phyloP scores from a whole-genome alignment of 2,329 filamentous ascomycete species.

The Colletotrichum simmondsii region DNA sequence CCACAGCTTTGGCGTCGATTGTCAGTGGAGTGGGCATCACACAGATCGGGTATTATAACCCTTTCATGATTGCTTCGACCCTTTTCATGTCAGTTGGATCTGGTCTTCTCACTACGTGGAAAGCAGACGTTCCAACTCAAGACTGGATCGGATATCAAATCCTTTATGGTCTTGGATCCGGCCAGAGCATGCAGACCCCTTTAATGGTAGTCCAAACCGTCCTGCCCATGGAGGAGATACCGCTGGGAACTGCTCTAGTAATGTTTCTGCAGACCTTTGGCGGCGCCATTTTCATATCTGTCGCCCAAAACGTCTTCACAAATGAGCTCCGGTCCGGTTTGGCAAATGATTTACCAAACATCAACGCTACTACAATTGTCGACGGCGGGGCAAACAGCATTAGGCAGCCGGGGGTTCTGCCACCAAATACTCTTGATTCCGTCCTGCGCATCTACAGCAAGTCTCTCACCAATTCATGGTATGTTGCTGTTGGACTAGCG shows the following conservation, averaged over 20 bases:
- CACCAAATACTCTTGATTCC: not conserved
- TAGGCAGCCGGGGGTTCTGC: not conserved
- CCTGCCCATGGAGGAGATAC: conserved; percentile 24
- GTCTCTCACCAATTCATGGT: conserved; percentile 16
- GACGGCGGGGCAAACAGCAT: conserved; percentile 17
- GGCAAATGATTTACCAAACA: not conserved
- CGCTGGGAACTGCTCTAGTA: conserved; percentile 24
- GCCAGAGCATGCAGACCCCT: conserved; percentile 39
- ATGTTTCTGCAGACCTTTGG: conserved; percentile 30
- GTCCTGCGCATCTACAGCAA: conserved; percentile 7
- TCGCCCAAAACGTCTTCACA: conserved; percentile 22
- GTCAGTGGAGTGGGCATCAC: conserved; percentile 41
- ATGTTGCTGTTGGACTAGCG: conserved; percentile 3
- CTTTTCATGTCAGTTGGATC: conserved; percentile 42
- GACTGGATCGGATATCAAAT: conserved; percentile 40
- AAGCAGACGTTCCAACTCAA: not conserved
- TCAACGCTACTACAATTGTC: conserved; percentile 15
- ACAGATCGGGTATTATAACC: conserved; percentile 48
- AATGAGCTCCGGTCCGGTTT: conserved; percentile 7
- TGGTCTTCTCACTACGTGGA: conserved; percentile 15
- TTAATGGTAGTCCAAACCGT: conserved; percentile 40
- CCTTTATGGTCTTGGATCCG: conserved; percentile 39
- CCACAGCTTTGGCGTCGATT: conserved; percentile 40
- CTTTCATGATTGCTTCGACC: conserved; percentile 44
- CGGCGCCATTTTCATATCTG: conserved; percentile 25